Evolutionary conservation across 2,329 filamentous ascomycete genomes (phyloP), one percentile per base, ranked within the genome.

Genomic region (Clarireedia sp.): DNA sequence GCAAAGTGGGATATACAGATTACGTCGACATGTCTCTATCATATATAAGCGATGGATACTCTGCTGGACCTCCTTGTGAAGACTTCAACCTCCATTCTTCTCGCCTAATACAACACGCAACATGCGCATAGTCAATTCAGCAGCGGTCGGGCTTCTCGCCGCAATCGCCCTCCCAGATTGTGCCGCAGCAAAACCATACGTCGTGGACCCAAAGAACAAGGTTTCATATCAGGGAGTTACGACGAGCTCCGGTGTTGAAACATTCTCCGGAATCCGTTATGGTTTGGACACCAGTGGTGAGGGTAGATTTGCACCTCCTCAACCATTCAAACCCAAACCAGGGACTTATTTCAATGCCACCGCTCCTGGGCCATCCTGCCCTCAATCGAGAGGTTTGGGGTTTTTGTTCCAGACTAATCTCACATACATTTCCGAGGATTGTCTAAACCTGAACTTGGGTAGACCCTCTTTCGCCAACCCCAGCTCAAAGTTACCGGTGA

Each of bases 401-500:
- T 69, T 69, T 5, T 58, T 72, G 5, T 66, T 68, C 0, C 60
- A 73, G 24, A 68, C 64, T 2, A 71, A 71, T 24, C 68, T 74
- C 10, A 73, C 71, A 3, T 58, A 68, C 3, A 62, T 73, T 33
- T 73, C 70, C 1, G 83, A 87, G 64, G 81, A 87, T 66, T 87
- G 83, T 62, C 69, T 87, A 48, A 83, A 75, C 3, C 68, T 85
- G 53, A 76, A 75, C 48, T 74, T 87, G 4, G 74, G 79, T 36
- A 75, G 82, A 9, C 83, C 84, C 0, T 69, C 72, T 0, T 79
- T 78, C 8, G 80, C 76, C 2, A 74, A 71, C 21, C 66, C 77
- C 0, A 72, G 72, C 2, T 75, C 76, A 36, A 82, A 82, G 54
- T 69, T 87, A 2, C 83, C 84, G 0, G 83, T 87, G 1, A 69